Base-by-base conservation (phyloP, 2,329 filamentous ascomycete genomes). In the Fusarium piperis region DNA sequence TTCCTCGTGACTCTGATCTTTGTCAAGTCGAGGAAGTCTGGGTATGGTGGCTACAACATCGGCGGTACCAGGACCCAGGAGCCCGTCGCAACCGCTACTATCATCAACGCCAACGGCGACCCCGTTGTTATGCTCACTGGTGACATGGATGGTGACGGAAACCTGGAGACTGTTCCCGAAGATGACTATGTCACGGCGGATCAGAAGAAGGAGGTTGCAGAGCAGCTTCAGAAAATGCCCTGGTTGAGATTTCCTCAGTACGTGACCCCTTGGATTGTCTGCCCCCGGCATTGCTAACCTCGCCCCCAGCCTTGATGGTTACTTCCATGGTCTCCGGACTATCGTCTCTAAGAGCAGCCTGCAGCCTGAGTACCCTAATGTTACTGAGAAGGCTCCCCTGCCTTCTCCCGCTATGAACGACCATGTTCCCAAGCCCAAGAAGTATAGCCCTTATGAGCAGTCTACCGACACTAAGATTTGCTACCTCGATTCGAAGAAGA, bases 241-340 rank as follows among this genome's bases (percentile, higher is more conserved):
- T 84, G 82, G 82, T 78, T 84, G 56, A 77, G 76, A 53, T 84
- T 82, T 63, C 79, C 73, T 72, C 81, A 81, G 81, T 83, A 72
- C 32, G 81, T 78, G 18, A 26, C 23, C 41, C 32, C 48, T 48
- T n/a, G 18, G 13, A 4, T 7, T 32, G 33, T n/a, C 13, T 10
- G 4, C 9, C 35, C 15, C 9, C 26, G 28, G 35, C 33, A 20
- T 56, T 23, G 48, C 75, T 77, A 74, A 77, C 57, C 41, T 41
- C 20, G 0, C 35, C 33, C 8, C 15, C 70, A 97, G 95, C 74
- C 90, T 97, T 61, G 90, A 92, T 72, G 88, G 92, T 48, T 97
- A 95, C 79, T 94, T 93, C 80, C 90, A 92, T 41, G 94, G 94
- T 6, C 85, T 97, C 62, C 89, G 91, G 73, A 89, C 89, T 0